Evolutionary conservation across 2,329 filamentous ascomycete genomes (phyloP), one percentile per base, ranked within the genome.

Genomic region (Penicillium griseofulvum): DNA sequence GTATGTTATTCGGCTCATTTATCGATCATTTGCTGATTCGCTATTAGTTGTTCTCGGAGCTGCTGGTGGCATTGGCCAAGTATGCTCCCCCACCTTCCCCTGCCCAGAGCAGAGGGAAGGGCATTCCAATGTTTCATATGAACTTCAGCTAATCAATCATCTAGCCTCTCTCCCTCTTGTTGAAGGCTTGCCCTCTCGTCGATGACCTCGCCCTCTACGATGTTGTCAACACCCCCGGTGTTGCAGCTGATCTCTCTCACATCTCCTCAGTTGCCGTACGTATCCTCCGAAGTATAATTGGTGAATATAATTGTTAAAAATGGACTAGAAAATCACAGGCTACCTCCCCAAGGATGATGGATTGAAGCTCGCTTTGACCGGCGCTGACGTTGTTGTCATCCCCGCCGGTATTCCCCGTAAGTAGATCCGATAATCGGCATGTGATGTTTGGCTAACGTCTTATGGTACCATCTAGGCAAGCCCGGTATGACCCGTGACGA

Each of bases 401-500:
- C 94, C 94, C 49, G 94, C 94, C 72, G 94, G 94, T 70, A 95
- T 99, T 84, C 94, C 94, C 72, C 91, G 94, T 96, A 83, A 70
- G 89, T 82, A 55, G 19, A 24, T 14, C 17, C 29, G 8, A 19
- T 16, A 5, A 19, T 17, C 12, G 38, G 28, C 16, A n/a, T 33
- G 11, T 42, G 19, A 31, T 44, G 5, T 17, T 24, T 38, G 26
- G 33, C 53, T 57, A 67, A 63, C 28, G 49, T 16, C 39, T 19
- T 17, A 26, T 19, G 11, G 24, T 42, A 7, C 9, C 26, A 52
- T 43, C 39, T 55, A 97, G 93, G 93, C 80, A 97, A 97, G 85
- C 94, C 94, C 69, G 94, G 94, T 71, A 99, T 99, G 94, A 97
- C 90, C 77, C 91, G 94, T 81, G 94, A 99, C 71, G 94, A 97